Percentiles rank a stretch among this genome's conserved stretches.
phyloP scores from a whole-genome alignment of 805 yeast genomes.

The Monosporozyma aerobia region DNA sequence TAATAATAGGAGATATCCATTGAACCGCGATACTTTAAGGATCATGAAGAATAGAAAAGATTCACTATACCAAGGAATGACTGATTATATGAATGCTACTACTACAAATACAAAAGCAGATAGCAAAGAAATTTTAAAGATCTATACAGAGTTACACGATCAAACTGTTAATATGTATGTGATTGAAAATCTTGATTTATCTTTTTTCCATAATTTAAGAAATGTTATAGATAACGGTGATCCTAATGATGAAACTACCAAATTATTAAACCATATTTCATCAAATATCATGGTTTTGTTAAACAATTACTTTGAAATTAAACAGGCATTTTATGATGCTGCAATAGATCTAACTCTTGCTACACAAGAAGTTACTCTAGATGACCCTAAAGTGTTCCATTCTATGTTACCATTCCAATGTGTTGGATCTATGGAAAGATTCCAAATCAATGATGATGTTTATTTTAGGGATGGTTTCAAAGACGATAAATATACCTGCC shows the following conservation, averaged over 20 bases:
- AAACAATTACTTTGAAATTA: conserved; percentile 61
- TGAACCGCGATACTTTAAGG: conserved; percentile 16
- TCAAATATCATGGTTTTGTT: conserved; percentile 25
- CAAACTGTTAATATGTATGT: conserved; percentile 20
- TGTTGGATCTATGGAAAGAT: conserved; percentile 22
- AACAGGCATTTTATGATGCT: conserved; percentile 60
- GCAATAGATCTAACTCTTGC: conserved; percentile 52
- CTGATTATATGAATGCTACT: conserved; percentile 4
- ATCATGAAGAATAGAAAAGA: conserved; percentile 13
- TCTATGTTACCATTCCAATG: conserved; percentile 47
- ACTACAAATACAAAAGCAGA: conserved; percentile 6
- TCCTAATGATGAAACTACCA: conserved; percentile 20
- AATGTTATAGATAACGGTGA: conserved; percentile 11
- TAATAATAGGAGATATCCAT: conserved; percentile 11
- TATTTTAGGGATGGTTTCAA: background rate
- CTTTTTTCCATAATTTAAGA: conserved; percentile 23
- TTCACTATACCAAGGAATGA: conserved; percentile 8
- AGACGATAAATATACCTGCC: conserved; percentile 1
- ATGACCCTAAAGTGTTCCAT: conserved; percentile 66
- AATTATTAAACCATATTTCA: conserved; percentile 24
- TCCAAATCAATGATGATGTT: background rate
- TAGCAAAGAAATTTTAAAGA: conserved; percentile 18
- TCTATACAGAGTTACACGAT: conserved; percentile 26
- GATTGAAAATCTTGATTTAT: conserved; percentile 26
- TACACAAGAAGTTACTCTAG: conserved; percentile 58